Evolutionary conservation across 1,284 basidiomycete species (phyloP), one percentile per base, ranked within the genome.

Genomic region (Rugiboletus extremiorientalis): DNA sequence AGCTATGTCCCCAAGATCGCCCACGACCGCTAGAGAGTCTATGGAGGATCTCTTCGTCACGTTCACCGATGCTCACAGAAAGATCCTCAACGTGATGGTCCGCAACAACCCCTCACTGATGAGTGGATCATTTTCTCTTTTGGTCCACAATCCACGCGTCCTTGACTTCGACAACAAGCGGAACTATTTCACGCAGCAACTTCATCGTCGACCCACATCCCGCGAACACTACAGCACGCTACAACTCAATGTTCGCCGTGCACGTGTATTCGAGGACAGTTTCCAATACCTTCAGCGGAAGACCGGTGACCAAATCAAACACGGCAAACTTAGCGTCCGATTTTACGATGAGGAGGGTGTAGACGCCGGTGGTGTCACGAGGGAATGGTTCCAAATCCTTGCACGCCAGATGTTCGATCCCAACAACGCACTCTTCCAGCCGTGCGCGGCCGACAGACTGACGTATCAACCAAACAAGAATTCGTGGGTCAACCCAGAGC

Each of bases 91-190:
- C 72, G 80, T 95, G 59, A 98, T 99, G 91, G 96, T 99, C 36
- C 90, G 96, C 58, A 98, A 96, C 73, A 98, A 98, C 69, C 97
- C 97, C 4, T 94, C 95, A 1, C 77, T 99, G 38, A 96, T 99
- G 92, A 95, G 93, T 63, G 97, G 97, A 15, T 97, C 95, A 2
- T 99, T 99, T 81, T 94, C 96, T 18, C 81, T 99, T 4, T 82
- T 99, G 55, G 92, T 99, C 36, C 89, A 96, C 74, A 99, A 99
- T 68, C 91, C 97, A 49, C 89, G 94, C 44, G 95, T 99, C 27
- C 85, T 99, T 58, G 97, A 99, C 79, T 99, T 99, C 73, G 97
- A 99, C 80, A 99, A 99, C 86, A 99, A 99, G 79, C 88, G 97
- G 53, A 97, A 96, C 69, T 99, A 96, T 80, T 99, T 99, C 80